phyloP scores from a whole-genome alignment of 2,329 filamentous ascomycete genomes.

The Cryphonectria japonica region DNA sequence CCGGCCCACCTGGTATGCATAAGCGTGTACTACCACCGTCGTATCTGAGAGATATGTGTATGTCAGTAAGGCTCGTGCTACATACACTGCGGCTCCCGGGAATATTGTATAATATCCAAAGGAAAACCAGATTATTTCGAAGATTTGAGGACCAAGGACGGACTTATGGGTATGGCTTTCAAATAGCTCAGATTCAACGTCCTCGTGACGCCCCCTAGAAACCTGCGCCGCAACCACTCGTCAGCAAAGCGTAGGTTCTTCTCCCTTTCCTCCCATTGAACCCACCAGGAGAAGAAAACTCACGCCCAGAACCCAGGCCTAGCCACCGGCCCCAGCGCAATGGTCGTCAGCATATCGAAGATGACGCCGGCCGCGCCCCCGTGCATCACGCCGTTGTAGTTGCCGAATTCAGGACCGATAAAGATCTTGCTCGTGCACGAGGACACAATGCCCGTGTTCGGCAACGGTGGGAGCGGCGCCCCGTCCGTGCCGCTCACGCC shows the following conservation, averaged over 20 bases:
- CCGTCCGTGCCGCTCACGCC: not conserved
- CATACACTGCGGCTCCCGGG: not conserved
- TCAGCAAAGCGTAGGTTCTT: not conserved
- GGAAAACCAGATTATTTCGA: no score
- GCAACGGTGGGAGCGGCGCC: conserved; percentile 12
- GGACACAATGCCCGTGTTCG: conserved; percentile 31
- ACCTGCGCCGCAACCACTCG: conserved; percentile 32
- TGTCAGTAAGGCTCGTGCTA: not conserved
- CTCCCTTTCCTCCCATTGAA: not conserved
- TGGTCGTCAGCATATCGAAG: conserved; percentile 59
- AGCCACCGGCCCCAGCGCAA: conserved; percentile 52
- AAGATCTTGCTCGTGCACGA: conserved; percentile 47
- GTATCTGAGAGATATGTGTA: conserved; percentile 32
- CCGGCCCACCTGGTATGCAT: conserved; percentile 49
- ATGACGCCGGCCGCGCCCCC: conserved; percentile 58
- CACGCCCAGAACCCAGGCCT: conserved; percentile 53
- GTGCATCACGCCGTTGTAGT: conserved; percentile 53
- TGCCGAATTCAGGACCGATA: conserved; percentile 49
- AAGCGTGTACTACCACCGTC: conserved; percentile 46
- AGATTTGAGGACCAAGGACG: not conserved
- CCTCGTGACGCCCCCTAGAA: conserved; percentile 54
- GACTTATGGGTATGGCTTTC: conserved; percentile 51
- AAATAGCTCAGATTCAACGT: conserved; percentile 56
- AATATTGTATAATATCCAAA: no score
- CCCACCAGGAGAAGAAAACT: conserved; percentile 30